Evolutionary conservation across 2,329 filamentous ascomycete species (phyloP), one percentile per base, ranked within the genome.

Genomic region (Mariannaea elegans): DNA sequence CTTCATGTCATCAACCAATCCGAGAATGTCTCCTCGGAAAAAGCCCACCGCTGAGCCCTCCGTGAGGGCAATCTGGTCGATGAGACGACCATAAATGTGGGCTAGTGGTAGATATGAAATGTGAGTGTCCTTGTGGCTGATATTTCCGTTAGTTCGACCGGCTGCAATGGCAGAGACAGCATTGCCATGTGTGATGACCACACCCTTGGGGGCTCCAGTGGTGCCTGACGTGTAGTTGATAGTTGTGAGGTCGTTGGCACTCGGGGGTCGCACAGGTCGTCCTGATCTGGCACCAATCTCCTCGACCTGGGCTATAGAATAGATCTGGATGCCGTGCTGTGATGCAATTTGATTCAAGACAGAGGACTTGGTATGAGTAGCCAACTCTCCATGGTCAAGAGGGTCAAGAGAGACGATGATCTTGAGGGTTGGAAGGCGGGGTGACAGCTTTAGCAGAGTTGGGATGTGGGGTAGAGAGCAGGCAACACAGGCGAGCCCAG

Each of bases 191-290:
- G 90, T 94, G 67, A 98, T 81, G 32, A 94, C 83, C 4, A 95
- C 92, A 64, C 92, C 92, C 78, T 96, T 95, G 61, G 92, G 92
- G 67, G 89, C 83, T 24, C 92, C 92, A 0, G 92, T 95, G 2
- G 92, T 95, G 41, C 92, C 92, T 6, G 91, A 94, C 3, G 92
- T 96, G 80, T 95, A 96, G 81, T 94, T 95, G 81, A 95, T 93
- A 52, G 95, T 98, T 68, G 94, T 84, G 57, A 91, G 84, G 73
- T 98, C 93, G 8, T 91, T 86, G 10, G 90, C 86, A 39, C 78
- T 79, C 4, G 94, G 93, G 13, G 91, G 86, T 57, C 89, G 90
- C 77, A 90, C 87, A 36, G 90, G 84, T 60, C 88, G 84, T 42
- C 90, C 88, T 27, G 89, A 88, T 57, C 87, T 82, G 59, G 84